phyloP scores from a whole-genome alignment of 2,329 filamentous ascomycete species.

The Graphilbum fragrans region DNA sequence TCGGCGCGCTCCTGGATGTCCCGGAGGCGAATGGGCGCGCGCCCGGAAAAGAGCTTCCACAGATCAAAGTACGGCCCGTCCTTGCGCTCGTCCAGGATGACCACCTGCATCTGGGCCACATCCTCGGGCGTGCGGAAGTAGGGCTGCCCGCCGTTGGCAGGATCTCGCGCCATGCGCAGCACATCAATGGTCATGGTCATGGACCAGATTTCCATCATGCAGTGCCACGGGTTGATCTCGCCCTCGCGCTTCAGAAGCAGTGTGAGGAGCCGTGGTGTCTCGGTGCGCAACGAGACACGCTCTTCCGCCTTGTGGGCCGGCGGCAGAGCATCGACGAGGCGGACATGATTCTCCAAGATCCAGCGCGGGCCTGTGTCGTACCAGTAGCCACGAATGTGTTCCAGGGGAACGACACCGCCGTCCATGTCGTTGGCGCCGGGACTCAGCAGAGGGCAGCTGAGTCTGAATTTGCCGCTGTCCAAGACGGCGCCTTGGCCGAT shows the following conservation, averaged over 20 bases:
- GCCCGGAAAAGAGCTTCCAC: slow-evolving; percentile 22
- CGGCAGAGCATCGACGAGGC: not conserved
- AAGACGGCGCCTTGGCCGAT: slow-evolving; percentile 3
- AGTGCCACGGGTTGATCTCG: slow-evolving; percentile 9
- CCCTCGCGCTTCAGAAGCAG: slow-evolving; percentile 11
- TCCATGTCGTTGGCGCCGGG: not conserved
- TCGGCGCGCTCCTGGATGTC: slow-evolving; percentile 9
- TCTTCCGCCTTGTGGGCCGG: not conserved
- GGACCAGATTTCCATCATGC: slow-evolving; percentile 11
- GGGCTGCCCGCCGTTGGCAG: not conserved
- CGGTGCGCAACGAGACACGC: too few species aligned
- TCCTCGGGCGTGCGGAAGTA: slow-evolving; percentile 5
- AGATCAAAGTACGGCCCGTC: slow-evolving; percentile 24
- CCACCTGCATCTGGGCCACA: slow-evolving; percentile 8
- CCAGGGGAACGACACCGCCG: slow-evolving; percentile 4
- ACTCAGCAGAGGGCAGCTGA: slow-evolving; percentile 4
- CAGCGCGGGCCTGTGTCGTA: slow-evolving; percentile 9
- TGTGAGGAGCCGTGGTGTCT: not conserved
- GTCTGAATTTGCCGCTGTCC: not conserved
- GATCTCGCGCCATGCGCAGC: slow-evolving; percentile 7
- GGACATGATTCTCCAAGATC: slow-evolving; percentile 6
- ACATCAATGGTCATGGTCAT: slow-evolving; percentile 10
- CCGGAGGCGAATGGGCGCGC: slow-evolving; percentile 16
- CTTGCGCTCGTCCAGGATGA: slow-evolving; percentile 21
- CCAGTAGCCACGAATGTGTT: slow-evolving; percentile 5